Evolutionary conservation across 23 red algal species (phyloP).

Genomic region (Gracilaria vermiculophylla): DNA sequence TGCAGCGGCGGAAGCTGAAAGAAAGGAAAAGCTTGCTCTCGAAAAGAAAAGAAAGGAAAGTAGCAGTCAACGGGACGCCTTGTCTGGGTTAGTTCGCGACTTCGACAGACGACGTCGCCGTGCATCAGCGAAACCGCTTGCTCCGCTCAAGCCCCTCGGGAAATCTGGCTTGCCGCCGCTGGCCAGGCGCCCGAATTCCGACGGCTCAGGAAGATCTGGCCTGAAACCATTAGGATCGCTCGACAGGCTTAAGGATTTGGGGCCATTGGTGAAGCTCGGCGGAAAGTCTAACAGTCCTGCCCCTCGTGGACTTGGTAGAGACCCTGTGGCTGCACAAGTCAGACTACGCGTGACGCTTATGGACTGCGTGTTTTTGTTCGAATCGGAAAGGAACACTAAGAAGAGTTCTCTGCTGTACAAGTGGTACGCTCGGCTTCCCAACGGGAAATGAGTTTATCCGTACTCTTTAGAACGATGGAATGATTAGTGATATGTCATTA

Average conservation of each 20-base stretch:
- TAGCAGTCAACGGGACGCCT: conserved; percentile 60
- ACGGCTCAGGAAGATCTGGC: background rate
- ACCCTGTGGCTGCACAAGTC: background rate
- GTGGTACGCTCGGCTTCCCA: conserved; percentile 40
- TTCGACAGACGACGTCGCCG: conserved; percentile 8
- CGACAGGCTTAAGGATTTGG: conserved; percentile 10
- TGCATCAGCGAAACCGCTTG: conserved; percentile 32
- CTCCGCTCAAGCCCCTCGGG: conserved; percentile 25
- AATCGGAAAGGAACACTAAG: conserved; percentile 27
- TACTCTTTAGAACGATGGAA: no score
- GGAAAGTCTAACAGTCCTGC: background rate
- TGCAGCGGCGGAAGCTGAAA: conserved; percentile 51
- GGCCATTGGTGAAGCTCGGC: background rate
- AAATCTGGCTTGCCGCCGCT: conserved; percentile 9
- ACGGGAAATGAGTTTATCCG: background rate
- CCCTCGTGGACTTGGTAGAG: conserved; percentile 10
- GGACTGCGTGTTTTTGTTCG: conserved; percentile 57
- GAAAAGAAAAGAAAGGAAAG: conserved; percentile 62
- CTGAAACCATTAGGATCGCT: conserved; percentile 21
- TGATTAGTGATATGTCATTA: no score
- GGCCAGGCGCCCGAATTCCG: background rate
- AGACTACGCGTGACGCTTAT: conserved; percentile 30
- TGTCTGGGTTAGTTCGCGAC: conserved; percentile 26
- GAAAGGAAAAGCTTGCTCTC: conserved; percentile 50
- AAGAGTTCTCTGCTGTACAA: conserved; percentile 59